phyloP scores from a whole-genome alignment of 1,139 yeast genomes.

The Kodamaea sp. region DNA sequence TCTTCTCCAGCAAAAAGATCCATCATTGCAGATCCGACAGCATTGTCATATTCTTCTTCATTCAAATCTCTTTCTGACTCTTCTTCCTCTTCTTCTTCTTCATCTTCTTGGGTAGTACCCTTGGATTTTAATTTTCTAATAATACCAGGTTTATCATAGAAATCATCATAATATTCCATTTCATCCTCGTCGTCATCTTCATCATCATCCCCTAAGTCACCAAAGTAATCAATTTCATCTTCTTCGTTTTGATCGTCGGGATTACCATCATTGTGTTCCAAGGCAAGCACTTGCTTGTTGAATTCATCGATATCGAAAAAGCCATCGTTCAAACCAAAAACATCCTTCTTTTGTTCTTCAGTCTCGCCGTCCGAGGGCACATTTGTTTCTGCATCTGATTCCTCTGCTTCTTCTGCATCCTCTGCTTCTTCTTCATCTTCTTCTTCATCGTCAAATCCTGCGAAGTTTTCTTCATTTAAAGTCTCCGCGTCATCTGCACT shows the following conservation, averaged over 20 bases:
- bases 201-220: constrained; percentile 51
- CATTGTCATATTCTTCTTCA: constrained; percentile 50
- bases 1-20: constrained; percentile 58
- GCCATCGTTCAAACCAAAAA: constrained; percentile 73
- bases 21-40: constrained; percentile 52
- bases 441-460: constrained; percentile 8
- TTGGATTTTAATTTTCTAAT: constrained; percentile 18
- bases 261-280: constrained; percentile 50
- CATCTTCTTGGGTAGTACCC: constrained; percentile 16
- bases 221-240: constrained; percentile 63
- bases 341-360: constrained; percentile 36
- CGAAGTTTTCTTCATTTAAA: constrained; percentile 5
- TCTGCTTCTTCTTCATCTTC: constrained; percentile 15
- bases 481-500: constrained; percentile 13
- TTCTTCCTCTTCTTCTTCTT: constrained; percentile 32
- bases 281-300: constrained; percentile 72
- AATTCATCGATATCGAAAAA: constrained; percentile 84
- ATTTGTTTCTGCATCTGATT: constrained; percentile 15
- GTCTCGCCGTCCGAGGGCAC: constrained; percentile 12
- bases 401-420: constrained; percentile 17
- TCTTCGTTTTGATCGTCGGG: constrained; percentile 43
- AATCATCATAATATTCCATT: constrained; percentile 69
- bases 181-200: constrained; percentile 58
- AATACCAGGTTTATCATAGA: constrained; percentile 55
- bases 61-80: constrained; percentile 33